These are phyloP conservation scores for Dendrostoma leiphaemia DNA, from an alignment of 2,329 filamentous ascomycete species.

Conservation along the genomic window DNA sequence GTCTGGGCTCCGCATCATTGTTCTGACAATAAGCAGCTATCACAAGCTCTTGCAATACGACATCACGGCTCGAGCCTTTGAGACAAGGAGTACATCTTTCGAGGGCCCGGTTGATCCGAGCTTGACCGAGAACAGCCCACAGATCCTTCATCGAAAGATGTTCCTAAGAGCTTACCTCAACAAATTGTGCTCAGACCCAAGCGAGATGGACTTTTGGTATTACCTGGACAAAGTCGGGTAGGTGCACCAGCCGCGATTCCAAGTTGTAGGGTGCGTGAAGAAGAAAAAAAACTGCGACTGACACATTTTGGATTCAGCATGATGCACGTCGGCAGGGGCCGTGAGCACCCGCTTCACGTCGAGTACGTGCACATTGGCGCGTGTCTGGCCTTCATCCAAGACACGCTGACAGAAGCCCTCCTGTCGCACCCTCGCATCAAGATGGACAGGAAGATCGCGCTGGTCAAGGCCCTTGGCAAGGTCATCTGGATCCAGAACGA, in stretches of 20 bases:
- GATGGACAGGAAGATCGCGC: slow-evolving; percentile 66
- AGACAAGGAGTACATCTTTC: slow-evolving; percentile 60
- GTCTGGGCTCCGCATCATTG: neutral
- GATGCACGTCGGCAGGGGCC: slow-evolving; percentile 78
- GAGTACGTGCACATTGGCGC: slow-evolving; percentile 78
- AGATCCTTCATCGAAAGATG: slow-evolving; percentile 75
- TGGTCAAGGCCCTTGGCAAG: slow-evolving; percentile 75
- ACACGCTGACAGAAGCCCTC: slow-evolving; percentile 74
- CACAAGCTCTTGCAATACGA: slow-evolving; percentile 78
- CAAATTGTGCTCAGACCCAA: slow-evolving; percentile 72
- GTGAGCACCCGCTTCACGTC: slow-evolving; percentile 70
- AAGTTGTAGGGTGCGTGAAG: too few relatives aligned
- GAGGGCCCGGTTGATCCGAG: slow-evolving; percentile 65
- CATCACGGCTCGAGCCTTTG: slow-evolving; percentile 76
- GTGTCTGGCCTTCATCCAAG: slow-evolving; percentile 72
- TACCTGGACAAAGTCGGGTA: slow-evolving; percentile 81
- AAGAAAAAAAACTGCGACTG: neutral
- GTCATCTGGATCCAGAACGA: slow-evolving; percentile 89
- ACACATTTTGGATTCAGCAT: slow-evolving; percentile 41
- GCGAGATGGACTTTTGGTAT: slow-evolving; percentile 76
- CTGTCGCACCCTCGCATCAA: slow-evolving; percentile 67
- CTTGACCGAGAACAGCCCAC: slow-evolving; percentile 66
- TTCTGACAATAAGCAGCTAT: slow-evolving; percentile 53
- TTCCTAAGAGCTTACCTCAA: slow-evolving; percentile 74
- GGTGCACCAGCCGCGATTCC: slow-evolving; percentile 27